phyloP scores from a whole-genome alignment of 2,329 filamentous ascomycete genomes.

The Cladosporium sp. region DNA sequence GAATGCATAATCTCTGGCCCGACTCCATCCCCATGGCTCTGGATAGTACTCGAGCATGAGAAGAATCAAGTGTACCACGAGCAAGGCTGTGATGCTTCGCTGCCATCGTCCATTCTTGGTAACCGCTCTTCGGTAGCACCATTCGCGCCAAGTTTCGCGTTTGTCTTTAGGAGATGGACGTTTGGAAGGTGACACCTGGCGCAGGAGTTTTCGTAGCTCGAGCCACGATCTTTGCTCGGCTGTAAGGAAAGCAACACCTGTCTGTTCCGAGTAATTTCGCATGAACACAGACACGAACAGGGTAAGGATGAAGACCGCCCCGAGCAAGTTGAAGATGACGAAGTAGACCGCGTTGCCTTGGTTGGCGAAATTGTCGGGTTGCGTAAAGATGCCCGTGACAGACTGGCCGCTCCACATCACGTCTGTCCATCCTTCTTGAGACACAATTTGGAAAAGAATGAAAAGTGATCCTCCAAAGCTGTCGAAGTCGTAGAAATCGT shows the following conservation, averaged over 20 bases:
- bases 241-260: conserved; percentile 91
- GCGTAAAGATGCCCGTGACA: conserved; percentile 70
- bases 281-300: conserved; percentile 99
- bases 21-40: conserved; percentile 67
- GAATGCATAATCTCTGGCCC: conserved; percentile 66
- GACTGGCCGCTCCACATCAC: conserved; percentile 81
- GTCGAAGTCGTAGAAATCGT: conserved; percentile 88
- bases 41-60: conserved; percentile 82
- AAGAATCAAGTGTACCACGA: conserved; percentile 78
- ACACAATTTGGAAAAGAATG: conserved; percentile 97
- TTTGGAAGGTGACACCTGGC: conserved; percentile 92
- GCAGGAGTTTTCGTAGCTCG: conserved; percentile 83
- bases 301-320: conserved; percentile 93
- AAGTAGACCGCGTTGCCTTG: conserved; percentile 93
- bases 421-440: conserved; percentile 95
- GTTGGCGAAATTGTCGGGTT: conserved; percentile 65
- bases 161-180: conserved; percentile 75
- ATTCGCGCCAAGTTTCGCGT: conserved; percentile 72
- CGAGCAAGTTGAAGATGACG: conserved; percentile 90
- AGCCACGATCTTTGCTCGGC: conserved; percentile 96
- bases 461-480: conserved; percentile 91
- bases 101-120: conserved; percentile 95
- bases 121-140: conserved; percentile 92
- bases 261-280: conserved; percentile 99
- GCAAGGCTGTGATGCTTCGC: conserved; percentile 68